Evolutionary conservation across 257 asterid genomes (phyloP).

Genomic region (Mentha longifolia): DNA sequence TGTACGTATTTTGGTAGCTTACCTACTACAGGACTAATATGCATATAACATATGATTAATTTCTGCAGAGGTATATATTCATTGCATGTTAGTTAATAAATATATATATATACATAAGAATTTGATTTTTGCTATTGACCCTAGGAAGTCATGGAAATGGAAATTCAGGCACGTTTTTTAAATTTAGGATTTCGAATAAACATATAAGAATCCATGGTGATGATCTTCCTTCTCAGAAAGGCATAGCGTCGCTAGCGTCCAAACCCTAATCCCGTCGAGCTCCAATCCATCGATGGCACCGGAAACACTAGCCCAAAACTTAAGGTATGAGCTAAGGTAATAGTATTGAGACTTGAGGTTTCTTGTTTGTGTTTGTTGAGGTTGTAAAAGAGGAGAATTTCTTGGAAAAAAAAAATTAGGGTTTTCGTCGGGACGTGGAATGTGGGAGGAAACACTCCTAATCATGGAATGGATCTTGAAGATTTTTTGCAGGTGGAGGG

Average conservation of each 20-base stretch:
- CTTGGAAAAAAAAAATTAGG: slow-evolving; percentile 42
- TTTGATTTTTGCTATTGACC: neutral
- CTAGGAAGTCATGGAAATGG: slow-evolving; percentile 17
- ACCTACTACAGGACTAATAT: slow-evolving; percentile 66
- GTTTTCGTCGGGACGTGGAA: slow-evolving; percentile 93
- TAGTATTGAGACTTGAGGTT: neutral
- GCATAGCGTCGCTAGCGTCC: slow-evolving; percentile 53
- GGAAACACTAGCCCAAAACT: slow-evolving; percentile 52
- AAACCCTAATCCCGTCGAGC: slow-evolving; percentile 60
- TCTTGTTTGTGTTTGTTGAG: neutral
- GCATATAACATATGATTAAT: slow-evolving; percentile 27
- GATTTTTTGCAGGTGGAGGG: slow-evolving; percentile 93
- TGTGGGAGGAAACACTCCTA: slow-evolving; percentile 88
- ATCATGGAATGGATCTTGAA: slow-evolving; percentile 72
- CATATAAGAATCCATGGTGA: neutral
- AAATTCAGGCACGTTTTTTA: slow-evolving; percentile 2
- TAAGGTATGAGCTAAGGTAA: slow-evolving; percentile 51
- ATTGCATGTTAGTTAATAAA: slow-evolving; percentile 22
- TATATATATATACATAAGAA: neutral
- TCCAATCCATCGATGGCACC: slow-evolving; percentile 58
- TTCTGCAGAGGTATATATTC: slow-evolving; percentile 33
- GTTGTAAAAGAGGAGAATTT: neutral
- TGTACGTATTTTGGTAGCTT: slow-evolving; percentile 58
- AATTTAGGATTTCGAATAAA: slow-evolving; percentile 20
- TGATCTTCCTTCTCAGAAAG: slow-evolving; percentile 60